These are phyloP conservation scores for Globisporangium okanoganense DNA, from an alignment of 352 stramenopile genomes.

Conservation along the genomic window DNA sequence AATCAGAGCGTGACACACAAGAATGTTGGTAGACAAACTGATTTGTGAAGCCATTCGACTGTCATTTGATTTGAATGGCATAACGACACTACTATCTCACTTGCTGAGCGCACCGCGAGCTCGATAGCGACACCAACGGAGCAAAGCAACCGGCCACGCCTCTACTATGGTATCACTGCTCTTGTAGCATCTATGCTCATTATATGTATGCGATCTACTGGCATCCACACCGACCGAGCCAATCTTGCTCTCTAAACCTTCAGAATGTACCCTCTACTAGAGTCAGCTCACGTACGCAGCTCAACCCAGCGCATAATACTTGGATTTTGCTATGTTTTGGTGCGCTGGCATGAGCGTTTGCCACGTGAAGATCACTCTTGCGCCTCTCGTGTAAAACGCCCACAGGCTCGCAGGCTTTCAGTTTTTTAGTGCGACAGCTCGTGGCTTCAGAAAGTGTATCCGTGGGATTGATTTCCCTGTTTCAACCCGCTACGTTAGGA, in stretches of 20 bases:
- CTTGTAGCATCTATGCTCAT: too few relatives aligned
- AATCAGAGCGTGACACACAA: neutral
- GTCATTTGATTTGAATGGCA: neutral
- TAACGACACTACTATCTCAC: neutral
- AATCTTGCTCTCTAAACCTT: too few relatives aligned
- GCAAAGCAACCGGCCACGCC: neutral
- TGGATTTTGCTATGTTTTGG: neutral
- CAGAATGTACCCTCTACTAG: too few relatives aligned
- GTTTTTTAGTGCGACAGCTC: neutral
- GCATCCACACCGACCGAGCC: too few relatives aligned
- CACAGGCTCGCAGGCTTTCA: too few relatives aligned
- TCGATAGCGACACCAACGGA: neutral
- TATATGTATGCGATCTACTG: too few relatives aligned
- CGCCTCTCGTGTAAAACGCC: neutral
- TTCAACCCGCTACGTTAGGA: neutral
- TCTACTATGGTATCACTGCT: neutral
- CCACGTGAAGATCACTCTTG: neutral
- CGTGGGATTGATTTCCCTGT: neutral
- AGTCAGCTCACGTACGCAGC: too few relatives aligned
- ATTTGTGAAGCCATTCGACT: neutral
- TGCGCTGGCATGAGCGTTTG: neutral
- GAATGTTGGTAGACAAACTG: neutral
- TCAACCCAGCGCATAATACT: neutral
- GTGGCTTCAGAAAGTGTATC: constrained; percentile 2
- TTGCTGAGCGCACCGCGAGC: neutral